Percentiles rank a stretch among this genome's conserved stretches.
These are phyloP conservation scores for Flaveria brownii DNA, from an alignment of 129 eudicot species.

Conservation along the genomic window DNA sequence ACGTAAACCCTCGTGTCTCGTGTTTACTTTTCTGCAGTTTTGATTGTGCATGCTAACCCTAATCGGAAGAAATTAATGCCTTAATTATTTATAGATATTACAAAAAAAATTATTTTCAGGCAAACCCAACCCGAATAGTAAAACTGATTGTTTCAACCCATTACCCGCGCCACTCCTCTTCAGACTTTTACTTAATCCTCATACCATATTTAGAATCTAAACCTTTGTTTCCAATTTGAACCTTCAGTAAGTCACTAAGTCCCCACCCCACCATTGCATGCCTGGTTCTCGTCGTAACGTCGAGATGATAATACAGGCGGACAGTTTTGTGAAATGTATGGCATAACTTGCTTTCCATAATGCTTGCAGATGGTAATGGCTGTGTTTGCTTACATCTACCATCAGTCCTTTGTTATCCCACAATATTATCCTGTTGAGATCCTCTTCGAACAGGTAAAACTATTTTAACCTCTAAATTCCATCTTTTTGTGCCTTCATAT, in stretches of 20 bases:
- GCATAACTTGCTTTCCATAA: neutral
- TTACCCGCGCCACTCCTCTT: neutral
- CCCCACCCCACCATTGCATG: neutral
- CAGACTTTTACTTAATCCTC: neutral
- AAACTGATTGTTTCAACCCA: neutral
- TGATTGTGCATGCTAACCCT: no score
- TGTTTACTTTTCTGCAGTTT: no score
- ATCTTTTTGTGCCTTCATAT: neutral
- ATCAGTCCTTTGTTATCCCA: conserved; percentile 67
- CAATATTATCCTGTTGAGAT: conserved; percentile 60
- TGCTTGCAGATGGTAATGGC: conserved; percentile 92
- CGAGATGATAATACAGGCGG: neutral
- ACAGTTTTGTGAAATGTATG: neutral
- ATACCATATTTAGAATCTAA: neutral
- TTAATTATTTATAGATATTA: no score
- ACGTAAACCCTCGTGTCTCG: no score
- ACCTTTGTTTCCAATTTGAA: neutral
- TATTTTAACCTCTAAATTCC: neutral
- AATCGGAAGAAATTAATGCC: no score
- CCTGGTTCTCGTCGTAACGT: neutral
- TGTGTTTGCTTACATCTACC: conserved; percentile 77
- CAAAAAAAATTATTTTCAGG: no score
- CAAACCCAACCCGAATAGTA: no score
- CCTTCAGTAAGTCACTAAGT: neutral
- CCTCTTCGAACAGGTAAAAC: conserved; percentile 69